Base-by-base conservation (phyloP, 441 rosid genomes). In the Erodium texanum region DNA sequence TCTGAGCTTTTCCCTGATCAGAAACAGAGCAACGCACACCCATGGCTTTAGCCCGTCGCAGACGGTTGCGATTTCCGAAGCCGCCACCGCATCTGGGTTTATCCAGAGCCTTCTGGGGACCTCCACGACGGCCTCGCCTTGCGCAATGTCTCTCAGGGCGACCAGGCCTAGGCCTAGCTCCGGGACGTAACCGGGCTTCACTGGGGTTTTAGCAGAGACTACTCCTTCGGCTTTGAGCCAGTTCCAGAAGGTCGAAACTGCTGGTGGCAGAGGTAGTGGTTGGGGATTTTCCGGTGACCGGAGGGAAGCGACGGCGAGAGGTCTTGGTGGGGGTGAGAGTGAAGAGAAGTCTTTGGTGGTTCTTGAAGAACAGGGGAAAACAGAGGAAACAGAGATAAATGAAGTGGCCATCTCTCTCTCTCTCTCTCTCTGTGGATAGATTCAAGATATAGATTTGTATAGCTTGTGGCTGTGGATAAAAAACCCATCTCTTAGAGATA, bases 41-140 rank as follows among this genome's bases (percentile, higher is more conserved):
- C 99, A 89, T 58, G 97, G 97, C 81, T 91, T 94, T 69, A 94
- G 70, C 34, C 86, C 96, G 22, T 82, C 73, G 62, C 96, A 91
- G 54, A 88, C 84, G 62, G 67, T 66, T 73, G 94, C 99, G 18
- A 91, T 86, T 59, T 88, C 96, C 56, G 99, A 94, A 69, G 83
- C 91, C 2, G 84, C 84, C 62, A 85, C 97, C 0, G 83, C 75
- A 70, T 91, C 96, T n/a, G 86, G 95, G 82, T 88, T 89, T 69
- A 94, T 87, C 99, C 97, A 94, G 41, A 91, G 72, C 71, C 85
- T 82, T 76, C 85, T 83, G n/a, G 97, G 99, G 27, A 94, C 78
- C 84, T 91, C 96, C 79, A 94, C 77, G 41, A 94, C 89, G 72
- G 87, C 89, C 78, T 91, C 99, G 70, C 92, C 90, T 75, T 79